Conservation (phyloP, 768 basidiomycete genomes). For the Auriscalpium orientale region DNA sequence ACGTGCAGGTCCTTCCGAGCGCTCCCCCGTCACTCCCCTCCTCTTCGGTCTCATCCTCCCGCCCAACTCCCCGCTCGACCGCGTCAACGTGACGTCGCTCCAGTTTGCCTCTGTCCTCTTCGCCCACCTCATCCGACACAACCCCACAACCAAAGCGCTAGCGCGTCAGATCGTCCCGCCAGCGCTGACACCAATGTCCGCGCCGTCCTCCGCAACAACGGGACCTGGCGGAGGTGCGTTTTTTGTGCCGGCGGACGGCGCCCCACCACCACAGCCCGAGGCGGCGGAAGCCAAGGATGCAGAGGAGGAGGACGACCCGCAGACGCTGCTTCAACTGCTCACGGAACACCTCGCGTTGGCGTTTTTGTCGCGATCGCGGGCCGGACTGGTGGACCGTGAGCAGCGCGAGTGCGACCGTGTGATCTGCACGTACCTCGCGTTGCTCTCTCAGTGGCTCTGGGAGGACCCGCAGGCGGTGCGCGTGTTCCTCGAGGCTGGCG, state of each 20-base stretch:
- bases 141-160: slow-evolving; percentile 52
- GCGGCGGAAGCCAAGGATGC: slow-evolving; percentile 25
- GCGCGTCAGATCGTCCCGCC: slow-evolving; percentile 60
- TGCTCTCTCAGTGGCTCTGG: slow-evolving; percentile 94
- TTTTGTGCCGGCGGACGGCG: slow-evolving; percentile 69
- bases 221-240: slow-evolving; percentile 35
- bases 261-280: slow-evolving; percentile 26
- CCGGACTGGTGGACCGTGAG: slow-evolving; percentile 61
- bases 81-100: slow-evolving; percentile 50
- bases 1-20: slow-evolving; percentile 22
- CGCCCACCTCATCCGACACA: slow-evolving; percentile 66
- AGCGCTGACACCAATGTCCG: slow-evolving; percentile 13
- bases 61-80: slow-evolving; percentile 54
- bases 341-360: slow-evolving; percentile 87
- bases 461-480: slow-evolving; percentile 84
- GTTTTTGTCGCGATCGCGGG: slow-evolving; percentile 65
- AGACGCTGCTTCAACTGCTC: slow-evolving; percentile 75
- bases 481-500: slow-evolving; percentile 87
- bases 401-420: slow-evolving; percentile 86
- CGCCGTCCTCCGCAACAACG: slow-evolving; percentile 23
- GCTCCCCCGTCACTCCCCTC: slow-evolving; percentile 54
- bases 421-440: slow-evolving; percentile 74
- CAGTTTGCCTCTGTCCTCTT: slow-evolving; percentile 77
- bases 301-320: slow-evolving; percentile 47
- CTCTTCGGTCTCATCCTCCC: slow-evolving; percentile 59